phyloP scores from a whole-genome alignment of 441 rosid species.

The Eugenia klotzschiana region DNA sequence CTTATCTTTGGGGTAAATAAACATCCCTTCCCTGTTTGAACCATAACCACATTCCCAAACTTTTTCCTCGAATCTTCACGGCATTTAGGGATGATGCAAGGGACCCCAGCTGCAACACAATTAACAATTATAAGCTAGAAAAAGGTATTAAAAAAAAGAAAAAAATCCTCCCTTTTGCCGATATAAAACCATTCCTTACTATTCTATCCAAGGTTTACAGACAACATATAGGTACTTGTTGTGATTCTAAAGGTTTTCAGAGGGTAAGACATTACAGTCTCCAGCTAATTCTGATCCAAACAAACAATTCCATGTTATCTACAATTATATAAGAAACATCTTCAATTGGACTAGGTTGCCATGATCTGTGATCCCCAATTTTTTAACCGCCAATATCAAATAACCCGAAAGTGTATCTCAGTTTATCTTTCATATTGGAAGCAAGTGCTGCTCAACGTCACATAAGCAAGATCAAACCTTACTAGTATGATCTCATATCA shows the following conservation, averaged over 20 bases:
- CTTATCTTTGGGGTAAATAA: neutral
- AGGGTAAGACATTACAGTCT: neutral
- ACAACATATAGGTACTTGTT: neutral
- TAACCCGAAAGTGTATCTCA: neutral
- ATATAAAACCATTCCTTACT: neutral
- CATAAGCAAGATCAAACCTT: neutral
- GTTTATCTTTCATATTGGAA: neutral
- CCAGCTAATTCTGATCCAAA: neutral
- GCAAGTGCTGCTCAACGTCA: neutral
- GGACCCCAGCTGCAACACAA: neutral
- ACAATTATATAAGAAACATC: neutral
- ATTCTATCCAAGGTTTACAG: neutral
- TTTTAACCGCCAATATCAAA: neutral
- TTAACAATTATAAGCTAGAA: neutral
- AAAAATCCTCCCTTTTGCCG: neutral
- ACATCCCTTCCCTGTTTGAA: neutral
- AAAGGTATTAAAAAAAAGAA: neutral
- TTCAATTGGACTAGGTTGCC: neutral
- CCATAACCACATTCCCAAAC: neutral
- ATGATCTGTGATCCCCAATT: neutral
- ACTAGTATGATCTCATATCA: neutral
- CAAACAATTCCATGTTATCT: neutral
- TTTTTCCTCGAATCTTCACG: neutral
- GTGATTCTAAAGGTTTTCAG: neutral
- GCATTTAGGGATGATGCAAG: neutral